phyloP scores from a whole-genome alignment of 1,139 yeast species.

The Pichia sp. region DNA sequence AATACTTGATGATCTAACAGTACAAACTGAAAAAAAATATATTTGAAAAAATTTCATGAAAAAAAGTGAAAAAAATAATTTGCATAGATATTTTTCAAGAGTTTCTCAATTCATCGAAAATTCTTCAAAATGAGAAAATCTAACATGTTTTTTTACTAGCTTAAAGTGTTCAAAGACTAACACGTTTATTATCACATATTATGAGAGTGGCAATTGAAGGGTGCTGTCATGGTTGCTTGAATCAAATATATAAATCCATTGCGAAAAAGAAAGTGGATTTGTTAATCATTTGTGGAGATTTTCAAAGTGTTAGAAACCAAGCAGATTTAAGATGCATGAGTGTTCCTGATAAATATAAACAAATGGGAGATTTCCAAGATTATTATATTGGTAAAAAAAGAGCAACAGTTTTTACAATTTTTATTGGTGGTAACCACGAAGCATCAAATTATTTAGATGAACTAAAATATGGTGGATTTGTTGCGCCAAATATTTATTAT shows the following conservation, averaged over 20 bases:
- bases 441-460: conserved; percentile 72
- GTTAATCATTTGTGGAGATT: conserved; percentile 82
- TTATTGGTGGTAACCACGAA: conserved; percentile 96
- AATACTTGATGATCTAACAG: too few relatives aligned
- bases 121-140: background rate
- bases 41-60: background rate
- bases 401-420: conserved; percentile 75
- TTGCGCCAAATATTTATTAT: conserved; percentile 84
- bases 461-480: conserved; percentile 87
- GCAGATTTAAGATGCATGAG: conserved; percentile 64
- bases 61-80: background rate
- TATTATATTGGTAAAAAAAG: conserved; percentile 55
- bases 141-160: too few relatives aligned
- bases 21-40: background rate
- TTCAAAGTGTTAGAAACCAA: conserved; percentile 59
- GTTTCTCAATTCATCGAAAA: background rate
- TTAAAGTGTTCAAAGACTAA: too few relatives aligned
- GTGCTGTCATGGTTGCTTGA: conserved; percentile 85
- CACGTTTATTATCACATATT: background rate
- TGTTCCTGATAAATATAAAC: conserved; percentile 47
- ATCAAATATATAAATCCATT: conserved; percentile 44
- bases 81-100: background rate
- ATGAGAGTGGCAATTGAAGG: conserved; percentile 70
- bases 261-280: conserved; percentile 42
- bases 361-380: conserved; percentile 69